phyloP scores from a whole-genome alignment of 2,329 filamentous ascomycete species.

The Scolecobasidium constrictum region DNA sequence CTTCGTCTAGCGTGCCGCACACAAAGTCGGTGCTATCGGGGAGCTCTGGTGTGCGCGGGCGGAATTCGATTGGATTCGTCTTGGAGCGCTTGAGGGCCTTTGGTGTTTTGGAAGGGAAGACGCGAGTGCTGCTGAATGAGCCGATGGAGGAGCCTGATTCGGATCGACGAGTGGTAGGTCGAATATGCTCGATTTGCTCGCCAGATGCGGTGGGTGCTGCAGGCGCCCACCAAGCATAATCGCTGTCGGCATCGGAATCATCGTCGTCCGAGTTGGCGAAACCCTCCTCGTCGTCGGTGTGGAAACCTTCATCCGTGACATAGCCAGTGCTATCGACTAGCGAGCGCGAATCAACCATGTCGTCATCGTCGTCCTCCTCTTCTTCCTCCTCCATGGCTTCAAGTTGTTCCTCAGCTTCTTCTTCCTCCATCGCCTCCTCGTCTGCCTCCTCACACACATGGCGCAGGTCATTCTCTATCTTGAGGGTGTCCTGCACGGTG shows the following conservation, averaged over 20 bases:
- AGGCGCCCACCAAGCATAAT: slow-evolving; percentile 55
- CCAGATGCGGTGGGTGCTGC: slow-evolving; percentile 43
- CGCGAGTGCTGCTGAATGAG: slow-evolving; percentile 31
- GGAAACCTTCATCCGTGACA: slow-evolving; percentile 55
- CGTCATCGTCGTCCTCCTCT: slow-evolving; percentile 19
- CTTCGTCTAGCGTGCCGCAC: slow-evolving; percentile 94
- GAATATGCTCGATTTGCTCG: slow-evolving; percentile 39
- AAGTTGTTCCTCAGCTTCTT: slow-evolving; percentile 54
- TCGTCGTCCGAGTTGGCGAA: slow-evolving; percentile 61
- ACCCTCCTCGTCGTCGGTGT: slow-evolving; percentile 68
- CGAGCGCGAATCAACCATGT: slow-evolving; percentile 21
- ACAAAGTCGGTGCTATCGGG: slow-evolving; percentile 98
- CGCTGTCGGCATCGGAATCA: slow-evolving; percentile 52
- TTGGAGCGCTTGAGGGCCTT: slow-evolving; percentile 17
- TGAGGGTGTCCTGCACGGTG: slow-evolving; percentile 80
- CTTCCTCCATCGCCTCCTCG: slow-evolving; percentile 70
- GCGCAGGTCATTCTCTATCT: slow-evolving; percentile 81
- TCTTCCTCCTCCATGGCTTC: slow-evolving; percentile 35
- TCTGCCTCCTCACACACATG: slow-evolving; percentile 81
- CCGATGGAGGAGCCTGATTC: slow-evolving; percentile 44
- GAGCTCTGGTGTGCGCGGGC: slow-evolving; percentile 65
- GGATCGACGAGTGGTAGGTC: slow-evolving; percentile 33
- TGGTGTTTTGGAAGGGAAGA: slow-evolving; percentile 4
- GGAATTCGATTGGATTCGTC: slow-evolving; percentile 46
- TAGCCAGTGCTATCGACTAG: slow-evolving; percentile 12